Evolutionary conservation across 225 moss, liverwort and hornwort genomes (phyloP), one percentile per base, ranked within the genome.

Genomic region (Neckera pumila): DNA sequence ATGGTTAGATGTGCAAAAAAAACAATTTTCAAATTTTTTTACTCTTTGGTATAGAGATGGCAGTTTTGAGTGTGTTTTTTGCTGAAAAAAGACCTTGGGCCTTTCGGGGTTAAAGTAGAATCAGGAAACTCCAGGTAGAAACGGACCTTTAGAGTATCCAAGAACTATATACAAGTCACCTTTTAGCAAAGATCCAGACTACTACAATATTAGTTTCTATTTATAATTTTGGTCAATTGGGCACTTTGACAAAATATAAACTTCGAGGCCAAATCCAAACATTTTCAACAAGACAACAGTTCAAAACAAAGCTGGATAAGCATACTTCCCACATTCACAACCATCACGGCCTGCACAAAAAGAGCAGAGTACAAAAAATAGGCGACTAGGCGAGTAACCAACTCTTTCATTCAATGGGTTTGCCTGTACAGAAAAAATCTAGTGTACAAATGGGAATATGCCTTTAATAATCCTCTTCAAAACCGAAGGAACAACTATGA

Each of bases 341-440:
- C 40, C 58, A 51, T 17, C 22, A 63, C 19, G 82, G 63, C 40
- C 45, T 40, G 34, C 61, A 21, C 42, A 70, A 71, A 62, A 82
- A 54, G 38, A 40, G 51, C 38, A 9, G 49, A 49, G 49, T 49
- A 49, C 28, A 53, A 33, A 51, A 61, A 87, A 87, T 42, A 82
- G 34, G 38, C 28, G 78, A 42, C 51, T 57, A 53, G 61, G 54
- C 58, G 12, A 87, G 58, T 90, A 42, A 84, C 42, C n/a, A 83
- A 79, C 66, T 89, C 85, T 59, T 80, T 73, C 89, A 73, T 92
- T 93, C 88, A 90, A 92, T 91, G 87, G 84, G 74, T 83, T 88
- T 89, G 88, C 84, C 86, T 92, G 92, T 87, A 91, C 91, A 91
- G 70, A 85, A 90, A 76, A 85, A 92, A 84, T 86, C 71, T 94